These are phyloP conservation scores for Chaetomium tenue DNA, from an alignment of 495 filamentous ascomycete species.

Conservation along the genomic window DNA sequence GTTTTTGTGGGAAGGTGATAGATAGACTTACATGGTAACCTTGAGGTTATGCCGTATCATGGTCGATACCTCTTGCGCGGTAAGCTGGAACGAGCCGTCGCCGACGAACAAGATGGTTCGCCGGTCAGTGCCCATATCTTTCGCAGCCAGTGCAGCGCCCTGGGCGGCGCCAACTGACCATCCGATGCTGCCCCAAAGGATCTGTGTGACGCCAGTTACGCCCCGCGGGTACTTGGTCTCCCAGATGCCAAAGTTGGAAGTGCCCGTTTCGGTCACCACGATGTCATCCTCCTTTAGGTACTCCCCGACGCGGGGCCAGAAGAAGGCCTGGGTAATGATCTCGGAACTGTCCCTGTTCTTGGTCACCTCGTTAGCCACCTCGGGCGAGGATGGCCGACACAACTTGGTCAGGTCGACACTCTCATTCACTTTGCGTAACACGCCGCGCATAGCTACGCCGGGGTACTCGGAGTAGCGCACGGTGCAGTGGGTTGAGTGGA, in stretches of 20 bases:
- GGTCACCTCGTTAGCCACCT: constrained; percentile 57
- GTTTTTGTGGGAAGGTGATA: constrained; percentile 13
- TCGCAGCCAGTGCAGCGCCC: constrained; percentile 69
- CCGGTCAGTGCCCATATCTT: constrained; percentile 53
- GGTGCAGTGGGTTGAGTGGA: constrained; percentile 73
- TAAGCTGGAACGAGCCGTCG: constrained; percentile 83
- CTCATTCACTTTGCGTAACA: constrained; percentile 71
- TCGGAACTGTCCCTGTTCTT: constrained; percentile 49
- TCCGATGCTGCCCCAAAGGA: constrained; percentile 87
- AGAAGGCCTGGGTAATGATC: constrained; percentile 76
- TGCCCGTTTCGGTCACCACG: constrained; percentile 85
- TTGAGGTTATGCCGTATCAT: constrained; percentile 76
- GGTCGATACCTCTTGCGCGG: constrained; percentile 80
- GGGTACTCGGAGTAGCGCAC: constrained; percentile 84
- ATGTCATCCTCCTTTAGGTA: constrained; percentile 76
- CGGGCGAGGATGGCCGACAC: constrained; percentile 43
- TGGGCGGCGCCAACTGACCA: constrained; percentile 77
- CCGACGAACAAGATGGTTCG: constrained; percentile 83
- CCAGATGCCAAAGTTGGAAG: constrained; percentile 86
- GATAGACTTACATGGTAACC: constrained; percentile 66
- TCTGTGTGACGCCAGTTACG: constrained; percentile 76
- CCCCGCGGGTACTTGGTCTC: constrained; percentile 76
- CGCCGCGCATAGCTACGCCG: constrained; percentile 78
- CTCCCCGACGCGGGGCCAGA: constrained; percentile 79
- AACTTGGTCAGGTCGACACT: constrained; percentile 59